Evolutionary conservation across 2,329 filamentous ascomycete genomes (phyloP).

Genomic region (Colletotrichum graminicola): DNA sequence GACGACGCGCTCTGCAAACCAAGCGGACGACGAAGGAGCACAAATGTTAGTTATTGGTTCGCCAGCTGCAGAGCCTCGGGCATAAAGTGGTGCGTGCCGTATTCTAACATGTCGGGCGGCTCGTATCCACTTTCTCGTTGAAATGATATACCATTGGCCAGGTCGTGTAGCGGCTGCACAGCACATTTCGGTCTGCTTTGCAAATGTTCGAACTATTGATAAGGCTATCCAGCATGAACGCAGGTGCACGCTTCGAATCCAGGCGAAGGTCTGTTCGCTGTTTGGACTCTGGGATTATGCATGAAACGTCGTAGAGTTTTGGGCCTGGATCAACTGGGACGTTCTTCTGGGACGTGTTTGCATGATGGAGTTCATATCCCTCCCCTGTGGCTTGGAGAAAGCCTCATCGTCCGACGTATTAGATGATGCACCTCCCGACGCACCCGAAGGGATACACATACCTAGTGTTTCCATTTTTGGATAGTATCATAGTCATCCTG

Average conservation of each 20-base stretch:
- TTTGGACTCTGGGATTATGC: neutral
- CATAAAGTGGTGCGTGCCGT: neutral
- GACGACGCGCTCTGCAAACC: neutral
- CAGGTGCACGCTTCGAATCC: slow-evolving; percentile 12
- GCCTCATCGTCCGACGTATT: slow-evolving; percentile 13
- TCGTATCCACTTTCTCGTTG: neutral
- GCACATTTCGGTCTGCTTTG: neutral
- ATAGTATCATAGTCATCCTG: neutral
- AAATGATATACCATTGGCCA: neutral
- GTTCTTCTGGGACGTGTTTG: neutral
- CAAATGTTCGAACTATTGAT: neutral
- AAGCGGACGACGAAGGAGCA: neutral
- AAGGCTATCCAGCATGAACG: slow-evolving; percentile 4
- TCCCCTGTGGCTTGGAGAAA: neutral
- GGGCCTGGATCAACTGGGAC: neutral
- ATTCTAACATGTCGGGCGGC: neutral
- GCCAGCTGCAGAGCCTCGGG: neutral
- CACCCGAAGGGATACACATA: slow-evolving; percentile 29
- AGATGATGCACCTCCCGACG: slow-evolving; percentile 9
- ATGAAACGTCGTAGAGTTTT: slow-evolving; percentile 24
- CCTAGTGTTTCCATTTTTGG: neutral
- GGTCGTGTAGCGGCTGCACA: neutral
- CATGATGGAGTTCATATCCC: slow-evolving; percentile 6
- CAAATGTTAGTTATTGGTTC: neutral
- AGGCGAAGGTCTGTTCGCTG: slow-evolving; percentile 2